A percentile compares a stretch with the other conserved stretches of the same genome.
phyloP scores from a whole-genome alignment of 345 rosid genomes.

The Hypericum perforatum region DNA sequence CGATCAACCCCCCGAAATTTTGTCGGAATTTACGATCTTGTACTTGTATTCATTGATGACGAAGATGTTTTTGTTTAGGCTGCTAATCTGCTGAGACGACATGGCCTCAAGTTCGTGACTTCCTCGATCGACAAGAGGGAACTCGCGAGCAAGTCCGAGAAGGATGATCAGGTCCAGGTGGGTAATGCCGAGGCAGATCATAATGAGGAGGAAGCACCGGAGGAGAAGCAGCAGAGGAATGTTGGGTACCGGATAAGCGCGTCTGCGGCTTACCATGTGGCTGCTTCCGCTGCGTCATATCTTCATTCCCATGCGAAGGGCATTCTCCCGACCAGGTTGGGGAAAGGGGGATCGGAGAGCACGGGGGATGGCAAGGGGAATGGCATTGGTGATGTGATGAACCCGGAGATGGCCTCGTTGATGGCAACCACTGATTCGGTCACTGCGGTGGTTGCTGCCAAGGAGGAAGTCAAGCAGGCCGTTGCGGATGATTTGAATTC shows the following conservation, averaged over 20 bases:
- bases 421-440: constrained; percentile 91
- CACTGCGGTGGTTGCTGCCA: constrained; percentile 90
- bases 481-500: constrained; percentile 88
- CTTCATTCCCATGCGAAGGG: constrained; percentile 55
- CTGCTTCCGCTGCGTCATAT: constrained; percentile 84
- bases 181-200: constrained; percentile 32
- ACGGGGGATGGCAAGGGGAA: constrained; percentile 14
- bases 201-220: constrained; percentile 18
- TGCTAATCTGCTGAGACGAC: constrained; percentile 43
- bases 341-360: constrained; percentile 21
- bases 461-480: constrained; percentile 95
- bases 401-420: constrained; percentile 49
- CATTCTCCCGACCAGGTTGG: constrained; percentile 49
- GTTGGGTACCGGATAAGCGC: constrained; percentile 35
- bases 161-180: constrained; percentile 16
- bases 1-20: not conserved
- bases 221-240: constrained; percentile 22
- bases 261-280: constrained; percentile 65
- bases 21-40: not conserved
- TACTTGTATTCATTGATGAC: not conserved
- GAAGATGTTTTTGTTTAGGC: constrained; percentile 32
- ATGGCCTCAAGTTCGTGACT: constrained; percentile 55
- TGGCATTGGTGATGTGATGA: constrained; percentile 22
- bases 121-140: constrained; percentile 69
- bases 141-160: constrained; percentile 31